Evolutionary conservation across 2,329 filamentous ascomycete species (phyloP).

Genomic region (Dothiorella sarmentorum): DNA sequence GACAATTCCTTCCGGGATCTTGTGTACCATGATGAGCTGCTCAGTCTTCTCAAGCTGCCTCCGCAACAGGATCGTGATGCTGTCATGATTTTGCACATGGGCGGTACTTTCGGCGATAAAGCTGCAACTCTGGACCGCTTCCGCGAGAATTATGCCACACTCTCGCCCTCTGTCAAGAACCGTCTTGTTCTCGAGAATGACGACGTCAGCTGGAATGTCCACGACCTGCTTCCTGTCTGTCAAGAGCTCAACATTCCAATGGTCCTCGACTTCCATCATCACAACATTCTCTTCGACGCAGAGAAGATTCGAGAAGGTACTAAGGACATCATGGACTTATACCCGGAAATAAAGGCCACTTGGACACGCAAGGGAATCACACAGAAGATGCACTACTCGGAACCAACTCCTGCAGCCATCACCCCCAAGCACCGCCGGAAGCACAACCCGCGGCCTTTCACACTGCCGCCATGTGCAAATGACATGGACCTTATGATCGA

Average conservation of each 20-base stretch:
- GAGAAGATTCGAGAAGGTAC: conserved; percentile 76
- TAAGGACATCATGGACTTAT: conserved; percentile 71
- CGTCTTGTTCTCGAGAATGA: conserved; percentile 91
- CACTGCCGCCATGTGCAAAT: conserved; percentile 74
- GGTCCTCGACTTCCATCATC: conserved; percentile 90
- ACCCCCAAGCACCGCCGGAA: conserved; percentile 77
- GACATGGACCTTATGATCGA: conserved; percentile 99
- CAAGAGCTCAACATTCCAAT: conserved; percentile 92
- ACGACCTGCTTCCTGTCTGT: conserved; percentile 84
- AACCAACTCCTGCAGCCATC: conserved; percentile 71
- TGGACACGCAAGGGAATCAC: conserved; percentile 82
- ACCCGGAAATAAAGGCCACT: conserved; percentile 72
- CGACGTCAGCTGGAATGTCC: conserved; percentile 88
- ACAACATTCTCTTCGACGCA: conserved; percentile 86
- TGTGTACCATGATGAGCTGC: conserved; percentile 82
- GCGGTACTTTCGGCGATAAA: conserved; percentile 87
- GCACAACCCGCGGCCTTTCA: conserved; percentile 75
- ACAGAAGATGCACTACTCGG: conserved; percentile 97
- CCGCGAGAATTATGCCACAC: conserved; percentile 64
- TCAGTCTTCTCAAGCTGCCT: conserved; percentile 71
- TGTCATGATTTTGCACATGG: conserved; percentile 93
- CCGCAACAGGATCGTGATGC: conserved; percentile 78
- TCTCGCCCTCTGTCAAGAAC: conserved; percentile 69
- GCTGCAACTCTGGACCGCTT: conserved; percentile 74
- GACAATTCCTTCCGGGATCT: conserved; percentile 74